These are phyloP conservation scores for Diaporthe capsici DNA, from an alignment of 2,329 filamentous ascomycete genomes.

Conservation along the genomic window DNA sequence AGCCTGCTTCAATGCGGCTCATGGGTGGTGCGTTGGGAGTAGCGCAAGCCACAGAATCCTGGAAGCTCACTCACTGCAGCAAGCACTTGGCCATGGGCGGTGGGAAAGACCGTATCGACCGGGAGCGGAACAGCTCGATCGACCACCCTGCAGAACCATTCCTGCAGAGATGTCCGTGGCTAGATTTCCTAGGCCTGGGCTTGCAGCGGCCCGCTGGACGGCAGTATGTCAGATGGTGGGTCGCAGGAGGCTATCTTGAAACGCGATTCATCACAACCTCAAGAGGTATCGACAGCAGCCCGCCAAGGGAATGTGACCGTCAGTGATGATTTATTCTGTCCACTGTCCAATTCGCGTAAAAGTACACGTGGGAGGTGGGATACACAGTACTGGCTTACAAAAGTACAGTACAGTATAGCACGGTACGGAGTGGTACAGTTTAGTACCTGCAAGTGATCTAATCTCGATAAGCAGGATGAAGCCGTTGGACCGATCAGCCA, in stretches of 20 bases:
- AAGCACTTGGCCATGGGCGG: background rate
- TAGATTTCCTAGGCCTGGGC: background rate
- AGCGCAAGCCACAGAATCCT: slow-evolving; percentile 17
- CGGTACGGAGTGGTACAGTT: background rate
- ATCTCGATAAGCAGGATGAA: slow-evolving; percentile 19
- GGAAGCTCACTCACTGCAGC: background rate
- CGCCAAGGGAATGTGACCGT: slow-evolving; percentile 1
- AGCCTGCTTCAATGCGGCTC: background rate
- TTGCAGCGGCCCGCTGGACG: slow-evolving; percentile 25
- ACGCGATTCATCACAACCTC: slow-evolving; percentile 17
- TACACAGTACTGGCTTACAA: background rate
- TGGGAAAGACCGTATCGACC: background rate
- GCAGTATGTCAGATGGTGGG: slow-evolving; percentile 21
- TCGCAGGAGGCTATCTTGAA: slow-evolving; percentile 19
- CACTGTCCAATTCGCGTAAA: background rate
- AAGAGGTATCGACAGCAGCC: background rate
- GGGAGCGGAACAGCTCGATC: slow-evolving; percentile 10
- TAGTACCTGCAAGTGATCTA: slow-evolving; percentile 28
- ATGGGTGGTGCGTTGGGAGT: background rate
- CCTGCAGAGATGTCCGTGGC: slow-evolving; percentile 4
- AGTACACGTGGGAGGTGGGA: slow-evolving; percentile 25
- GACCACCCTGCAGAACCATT: background rate
- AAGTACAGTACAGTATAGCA: background rate
- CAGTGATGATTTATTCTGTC: background rate
- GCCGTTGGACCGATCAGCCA: slow-evolving; percentile 19